phyloP scores from a whole-genome alignment of 2,329 filamentous ascomycete genomes.

The Bipolaris zeicola region DNA sequence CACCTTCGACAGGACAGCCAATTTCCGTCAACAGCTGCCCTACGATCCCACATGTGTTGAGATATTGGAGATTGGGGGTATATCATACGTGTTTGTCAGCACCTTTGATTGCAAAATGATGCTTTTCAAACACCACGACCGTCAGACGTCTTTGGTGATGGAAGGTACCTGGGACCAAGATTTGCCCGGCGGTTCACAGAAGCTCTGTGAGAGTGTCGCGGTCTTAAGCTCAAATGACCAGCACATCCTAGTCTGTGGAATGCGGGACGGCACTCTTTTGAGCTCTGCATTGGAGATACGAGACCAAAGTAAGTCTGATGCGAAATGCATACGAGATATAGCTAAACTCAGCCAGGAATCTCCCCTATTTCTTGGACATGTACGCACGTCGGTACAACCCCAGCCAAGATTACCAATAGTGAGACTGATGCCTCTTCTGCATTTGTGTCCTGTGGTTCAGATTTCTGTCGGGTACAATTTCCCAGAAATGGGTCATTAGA shows the following conservation, averaged over 20 bases:
- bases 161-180: constrained; percentile 18
- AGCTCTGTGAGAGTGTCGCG: constrained; percentile 40
- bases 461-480: constrained; percentile 44
- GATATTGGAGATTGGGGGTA: constrained; percentile 29
- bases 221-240: constrained; percentile 19
- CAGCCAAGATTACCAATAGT: constrained; percentile 31
- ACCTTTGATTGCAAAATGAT: constrained; percentile 33
- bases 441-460: constrained; percentile 48
- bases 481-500: constrained; percentile 5
- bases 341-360: constrained; percentile 10
- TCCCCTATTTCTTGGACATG: constrained; percentile 13
- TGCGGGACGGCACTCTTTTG: constrained; percentile 44
- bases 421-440: constrained; percentile 33
- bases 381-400: constrained; percentile 35
- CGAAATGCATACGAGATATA: not conserved
- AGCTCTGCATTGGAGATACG: constrained; percentile 13
- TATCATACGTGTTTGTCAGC: constrained; percentile 35
- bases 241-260: constrained; percentile 41
- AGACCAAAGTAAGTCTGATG: constrained; percentile 12
- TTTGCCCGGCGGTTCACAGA: constrained; percentile 9
- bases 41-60: constrained; percentile 45
- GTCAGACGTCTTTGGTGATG: constrained; percentile 11
- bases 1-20: constrained; percentile 14
- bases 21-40: constrained; percentile 22
- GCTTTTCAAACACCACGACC: constrained; percentile 23